Conservation (phyloP, 768 basidiomycete genomes). For the Pleurotus pulmonarius region DNA sequence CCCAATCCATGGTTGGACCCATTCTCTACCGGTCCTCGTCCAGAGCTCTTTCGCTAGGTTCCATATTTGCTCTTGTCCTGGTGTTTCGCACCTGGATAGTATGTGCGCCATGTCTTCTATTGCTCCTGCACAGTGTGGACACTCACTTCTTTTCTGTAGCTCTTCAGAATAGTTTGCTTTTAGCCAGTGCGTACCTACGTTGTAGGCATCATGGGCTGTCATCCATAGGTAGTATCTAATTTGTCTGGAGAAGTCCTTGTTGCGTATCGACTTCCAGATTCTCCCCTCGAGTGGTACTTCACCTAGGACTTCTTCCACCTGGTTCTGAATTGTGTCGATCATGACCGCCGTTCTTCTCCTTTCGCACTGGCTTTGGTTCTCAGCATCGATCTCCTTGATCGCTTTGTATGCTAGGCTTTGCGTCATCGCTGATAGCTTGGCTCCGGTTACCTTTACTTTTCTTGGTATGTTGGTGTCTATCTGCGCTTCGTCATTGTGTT, state of each 20-base stretch:
- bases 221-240: slow-evolving; percentile 17
- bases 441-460: slow-evolving; percentile 6
- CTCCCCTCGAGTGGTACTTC: neutral
- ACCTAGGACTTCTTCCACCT: neutral
- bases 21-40: slow-evolving; percentile 1
- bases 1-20: slow-evolving; percentile 11
- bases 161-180: slow-evolving; percentile 8
- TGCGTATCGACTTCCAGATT: slow-evolving; percentile 11
- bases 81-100: slow-evolving; percentile 18
- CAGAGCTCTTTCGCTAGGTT: slow-evolving; percentile 14
- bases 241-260: slow-evolving; percentile 10
- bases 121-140: slow-evolving; percentile 9
- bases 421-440: slow-evolving; percentile 14
- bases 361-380: neutral
- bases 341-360: neutral
- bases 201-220: slow-evolving; percentile 18
- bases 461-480: neutral
- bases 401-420: slow-evolving; percentile 15
- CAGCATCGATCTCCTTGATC: slow-evolving; percentile 1
- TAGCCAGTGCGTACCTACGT: slow-evolving; percentile 21
- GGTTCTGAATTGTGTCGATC: slow-evolving; percentile 6
- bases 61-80: slow-evolving; percentile 21
- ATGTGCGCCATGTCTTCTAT: slow-evolving; percentile 27
- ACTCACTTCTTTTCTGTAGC: slow-evolving; percentile 11
- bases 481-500: neutral